Conservation (phyloP, 306 rosid genomes). For the Begonia masoniana region DNA sequence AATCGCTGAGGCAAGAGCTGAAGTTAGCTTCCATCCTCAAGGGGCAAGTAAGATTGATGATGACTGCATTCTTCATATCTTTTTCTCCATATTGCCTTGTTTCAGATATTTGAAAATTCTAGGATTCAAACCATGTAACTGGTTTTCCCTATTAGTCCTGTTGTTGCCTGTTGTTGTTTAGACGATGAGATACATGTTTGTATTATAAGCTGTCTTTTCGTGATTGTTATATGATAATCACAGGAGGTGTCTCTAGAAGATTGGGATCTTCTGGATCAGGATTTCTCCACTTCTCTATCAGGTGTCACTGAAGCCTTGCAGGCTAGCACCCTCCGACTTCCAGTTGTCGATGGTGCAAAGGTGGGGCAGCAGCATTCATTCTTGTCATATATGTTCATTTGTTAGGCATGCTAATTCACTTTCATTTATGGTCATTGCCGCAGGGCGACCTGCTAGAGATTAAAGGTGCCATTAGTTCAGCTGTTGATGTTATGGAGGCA, state of each 20-base stretch:
- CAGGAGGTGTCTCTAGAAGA: slow-evolving; percentile 72
- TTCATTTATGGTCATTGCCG: slow-evolving; percentile 9
- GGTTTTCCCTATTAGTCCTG: too few relatives aligned
- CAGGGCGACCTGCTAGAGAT: slow-evolving; percentile 69
- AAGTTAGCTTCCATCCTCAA: slow-evolving; percentile 66
- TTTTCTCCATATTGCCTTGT: slow-evolving; percentile 1
- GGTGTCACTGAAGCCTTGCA: slow-evolving; percentile 78
- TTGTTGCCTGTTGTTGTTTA: too few relatives aligned
- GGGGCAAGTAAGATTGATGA: slow-evolving; percentile 59
- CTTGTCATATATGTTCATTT: slow-evolving; percentile 8
- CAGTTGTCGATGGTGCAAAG: slow-evolving; percentile 82
- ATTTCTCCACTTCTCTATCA: slow-evolving; percentile 60
- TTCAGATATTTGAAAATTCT: not conserved
- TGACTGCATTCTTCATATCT: not conserved
- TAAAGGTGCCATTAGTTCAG: slow-evolving; percentile 79
- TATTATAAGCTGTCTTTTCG: slow-evolving; percentile 8
- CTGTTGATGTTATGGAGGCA: slow-evolving; percentile 91
- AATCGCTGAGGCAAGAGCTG: slow-evolving; percentile 44
- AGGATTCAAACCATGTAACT: too few relatives aligned
- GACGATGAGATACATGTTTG: not conserved
- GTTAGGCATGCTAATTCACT: not conserved
- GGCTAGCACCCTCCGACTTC: slow-evolving; percentile 97
- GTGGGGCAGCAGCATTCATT: slow-evolving; percentile 15
- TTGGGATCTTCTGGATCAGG: slow-evolving; percentile 64
- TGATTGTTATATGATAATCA: too few relatives aligned